Base-by-base conservation (phyloP, 352 stramenopile genomes). In the Thalassiosira mediterranea region DNA sequence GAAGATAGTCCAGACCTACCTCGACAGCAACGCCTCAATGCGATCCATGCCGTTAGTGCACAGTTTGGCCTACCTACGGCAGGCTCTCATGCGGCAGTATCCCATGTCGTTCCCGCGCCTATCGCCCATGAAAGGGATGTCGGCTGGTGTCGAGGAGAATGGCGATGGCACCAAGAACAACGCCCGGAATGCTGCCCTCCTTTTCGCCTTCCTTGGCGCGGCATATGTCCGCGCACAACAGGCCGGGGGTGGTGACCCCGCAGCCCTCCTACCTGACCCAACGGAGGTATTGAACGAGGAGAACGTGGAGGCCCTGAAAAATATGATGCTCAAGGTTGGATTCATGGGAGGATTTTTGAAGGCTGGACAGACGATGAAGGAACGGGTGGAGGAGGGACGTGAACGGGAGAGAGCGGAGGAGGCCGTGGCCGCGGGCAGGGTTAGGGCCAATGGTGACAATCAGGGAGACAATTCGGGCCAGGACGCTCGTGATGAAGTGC, bases 11-110 rank as follows among this genome's bases (percentile, higher is more conserved):
- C 49, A 89, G 31, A 61, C 77, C 38, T 91, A 88, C 72, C 53
- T 85, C 0, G 54, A 85, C 66, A 84, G 68, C 23, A 88, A 89
- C 62, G 76, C 64, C 0, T 81, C 72, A 13, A 73, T 91, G 31
- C 53, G 49, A 8, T 60, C 49, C 1, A 86, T 88, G 79, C 81
- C 84, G 1, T 42, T 88, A 19, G 81, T 69, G 2, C 70, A 88
- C 44, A 84, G 67, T 15, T 46, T 88, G 8, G 78, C 63, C 1
- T 90, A 88, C 51, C 52, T 86, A 17, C 69, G 79, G 28, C 76
- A 87, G 49, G 49, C 84, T 10, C 53, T 86, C 13, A 46, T 26
- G 25, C 53, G 48, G 58, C 40, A 69, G 44, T n/a, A 69, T 53
- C 29, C 40, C n/a, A n/a, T n/a, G n/a, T n/a, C n/a, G n/a, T n/a